Evolutionary conservation across 2,329 filamentous ascomycete species (phyloP).

Genomic region (Emergomyces orientalis): DNA sequence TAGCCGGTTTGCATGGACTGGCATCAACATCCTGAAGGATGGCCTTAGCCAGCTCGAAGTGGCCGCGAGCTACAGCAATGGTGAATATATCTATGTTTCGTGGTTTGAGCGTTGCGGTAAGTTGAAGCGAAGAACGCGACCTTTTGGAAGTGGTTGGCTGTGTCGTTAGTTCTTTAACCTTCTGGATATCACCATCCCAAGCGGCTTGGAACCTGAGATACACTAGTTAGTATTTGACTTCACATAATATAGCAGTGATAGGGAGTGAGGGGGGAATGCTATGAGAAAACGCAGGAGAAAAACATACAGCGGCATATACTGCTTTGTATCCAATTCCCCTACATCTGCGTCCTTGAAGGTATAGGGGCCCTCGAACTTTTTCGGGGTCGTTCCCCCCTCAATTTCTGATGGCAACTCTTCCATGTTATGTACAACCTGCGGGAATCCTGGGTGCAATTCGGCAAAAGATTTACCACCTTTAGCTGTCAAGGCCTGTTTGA

Average conservation of each 20-base stretch:
- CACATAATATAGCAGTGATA: neutral
- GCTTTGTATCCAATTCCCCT: conserved; percentile 49
- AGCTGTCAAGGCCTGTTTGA: conserved; percentile 47
- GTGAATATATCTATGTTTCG: conserved; percentile 52
- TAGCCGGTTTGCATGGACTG: conserved; percentile 51
- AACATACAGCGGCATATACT: conserved; percentile 18
- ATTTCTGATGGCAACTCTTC: neutral
- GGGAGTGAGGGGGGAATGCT: neutral
- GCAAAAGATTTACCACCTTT: conserved; percentile 58
- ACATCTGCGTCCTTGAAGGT: conserved; percentile 41
- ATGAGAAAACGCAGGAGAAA: neutral
- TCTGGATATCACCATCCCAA: conserved; percentile 55
- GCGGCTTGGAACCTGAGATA: conserved; percentile 46
- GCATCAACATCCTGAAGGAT: conserved; percentile 62
- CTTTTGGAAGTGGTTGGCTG: conserved; percentile 36
- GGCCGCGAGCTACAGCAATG: conserved; percentile 57
- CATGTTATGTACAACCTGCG: conserved; percentile 30
- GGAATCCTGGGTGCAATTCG: conserved; percentile 45
- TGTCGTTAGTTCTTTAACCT: conserved; percentile 39
- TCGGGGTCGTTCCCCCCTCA: neutral
- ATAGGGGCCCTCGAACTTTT: conserved; percentile 42
- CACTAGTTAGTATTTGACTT: neutral
- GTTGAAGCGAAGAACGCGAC: conserved; percentile 50
- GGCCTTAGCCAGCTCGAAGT: conserved; percentile 53
- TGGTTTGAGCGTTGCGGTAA: conserved; percentile 48